Base-by-base conservation (phyloP, 495 filamentous ascomycete genomes). In the Alectoria sarmentosa region DNA sequence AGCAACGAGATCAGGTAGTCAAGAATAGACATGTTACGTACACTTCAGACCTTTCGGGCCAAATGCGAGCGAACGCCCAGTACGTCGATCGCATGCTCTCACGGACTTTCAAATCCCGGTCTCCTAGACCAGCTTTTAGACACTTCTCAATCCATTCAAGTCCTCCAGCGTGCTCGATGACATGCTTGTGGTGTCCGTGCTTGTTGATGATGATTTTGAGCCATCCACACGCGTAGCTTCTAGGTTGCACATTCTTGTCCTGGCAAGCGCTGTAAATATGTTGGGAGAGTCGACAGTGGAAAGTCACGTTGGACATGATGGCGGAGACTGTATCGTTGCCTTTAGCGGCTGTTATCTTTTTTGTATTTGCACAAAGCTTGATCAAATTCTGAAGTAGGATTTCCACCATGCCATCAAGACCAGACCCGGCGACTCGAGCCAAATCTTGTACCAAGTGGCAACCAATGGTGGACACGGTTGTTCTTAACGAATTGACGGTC, bases 191-290 rank as follows among this genome's bases (percentile, higher is more conserved):
- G 67, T 88, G 83, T 5, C 84, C 75, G 72, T 96, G 90, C 65
- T 90, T 89, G 61, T 79, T 86, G 38, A 98, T 75, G 41, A 98
- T 67, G 4, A 88, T 91, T 73, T 84, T 89, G 17, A 98, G 76
- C 94, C 94, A 98, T 17, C 84, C 88, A 26, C 89, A 76, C 15
- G 87, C 87, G 75, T 85, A 96, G 3, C 83, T 83, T 58, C 94
- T 85, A 34, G 92, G 82, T 67, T 91, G 87, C 3, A 90, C 85
- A 73, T 96, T 98, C 77, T 96, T 98, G 73, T 98, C 94, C 71
- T 92, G 87, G 60, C 80, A 86, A 36, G 95, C 91, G 62, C 74
- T 75, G 73, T 83, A 85, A 39, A 98, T 78, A 69, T 97, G 92
- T 69, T 95, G 89, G 78, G 96, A 79, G 62, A 96, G 78, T 26